Conservation (phyloP, 2,329 filamentous ascomycete genomes). For the Nigrograna mackinnonii region DNA sequence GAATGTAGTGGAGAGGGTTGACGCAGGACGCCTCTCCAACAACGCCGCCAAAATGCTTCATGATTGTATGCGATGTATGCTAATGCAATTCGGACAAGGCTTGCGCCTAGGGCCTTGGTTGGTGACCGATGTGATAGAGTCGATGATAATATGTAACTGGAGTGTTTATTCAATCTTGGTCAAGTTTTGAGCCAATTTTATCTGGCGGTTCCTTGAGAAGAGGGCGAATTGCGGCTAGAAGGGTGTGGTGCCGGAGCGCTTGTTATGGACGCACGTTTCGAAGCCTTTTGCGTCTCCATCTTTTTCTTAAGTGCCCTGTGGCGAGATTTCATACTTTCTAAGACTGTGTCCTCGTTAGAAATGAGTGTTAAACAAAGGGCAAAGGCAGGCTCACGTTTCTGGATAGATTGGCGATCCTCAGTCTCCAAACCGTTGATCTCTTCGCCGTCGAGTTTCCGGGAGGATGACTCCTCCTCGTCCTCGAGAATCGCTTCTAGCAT, state of each 20-base stretch:
- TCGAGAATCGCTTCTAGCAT: slow-evolving; percentile 96
- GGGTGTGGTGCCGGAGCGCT: slow-evolving; percentile 32
- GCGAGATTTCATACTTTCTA: slow-evolving; percentile 49
- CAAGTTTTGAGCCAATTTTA: slow-evolving; percentile 6
- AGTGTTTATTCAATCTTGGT: too few species aligned
- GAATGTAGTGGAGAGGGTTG: slow-evolving; percentile 13
- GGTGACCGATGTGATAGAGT: too few species aligned
- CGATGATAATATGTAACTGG: too few species aligned
- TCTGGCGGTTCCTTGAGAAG: slow-evolving; percentile 29
- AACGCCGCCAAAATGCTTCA: slow-evolving; percentile 30
- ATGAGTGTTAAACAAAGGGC: not conserved
- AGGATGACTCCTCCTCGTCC: slow-evolving; percentile 66
- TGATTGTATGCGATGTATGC: slow-evolving; percentile 8
- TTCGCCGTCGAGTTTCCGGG: slow-evolving; percentile 51
- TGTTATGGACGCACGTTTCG: slow-evolving; percentile 40
- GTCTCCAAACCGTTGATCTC: slow-evolving; percentile 61
- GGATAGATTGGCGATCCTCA: slow-evolving; percentile 73
- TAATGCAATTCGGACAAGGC: slow-evolving; percentile 12
- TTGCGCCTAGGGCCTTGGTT: not conserved
- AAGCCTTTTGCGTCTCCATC: slow-evolving; percentile 43
- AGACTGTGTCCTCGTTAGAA: slow-evolving; percentile 43
- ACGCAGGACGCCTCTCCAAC: slow-evolving; percentile 14
- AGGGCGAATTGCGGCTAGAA: slow-evolving; percentile 34
- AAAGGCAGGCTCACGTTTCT: slow-evolving; percentile 65
- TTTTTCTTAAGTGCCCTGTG: slow-evolving; percentile 50